Evolutionary conservation across 148 eudicot species (phyloP).

Genomic region (Chenopodium quinoa): DNA sequence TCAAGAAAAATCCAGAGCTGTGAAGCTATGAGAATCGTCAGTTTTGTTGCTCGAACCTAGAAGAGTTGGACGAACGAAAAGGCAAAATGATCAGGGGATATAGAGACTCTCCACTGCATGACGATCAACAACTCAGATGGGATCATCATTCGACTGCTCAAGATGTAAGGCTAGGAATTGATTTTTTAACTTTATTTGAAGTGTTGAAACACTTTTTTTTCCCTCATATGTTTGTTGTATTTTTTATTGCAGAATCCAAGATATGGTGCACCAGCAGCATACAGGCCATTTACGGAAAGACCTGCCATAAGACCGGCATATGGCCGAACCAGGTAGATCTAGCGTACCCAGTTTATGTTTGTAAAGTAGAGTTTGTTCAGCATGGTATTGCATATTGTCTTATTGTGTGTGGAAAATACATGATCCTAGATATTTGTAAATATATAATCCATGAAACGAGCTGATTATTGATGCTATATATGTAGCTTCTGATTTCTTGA

Average conservation of each 20-base stretch:
- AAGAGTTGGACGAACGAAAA: neutral
- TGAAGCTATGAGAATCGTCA: conserved; percentile 5
- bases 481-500: neutral
- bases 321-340: conserved; percentile 18
- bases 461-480: neutral
- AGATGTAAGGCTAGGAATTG: conserved; percentile 13
- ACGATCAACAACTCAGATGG: conserved; percentile 10
- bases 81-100: conserved; percentile 6
- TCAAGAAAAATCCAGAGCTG: neutral
- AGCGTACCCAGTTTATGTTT: neutral
- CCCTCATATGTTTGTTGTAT: conserved; percentile 4
- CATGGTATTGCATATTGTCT: neutral
- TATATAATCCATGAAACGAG: no score
- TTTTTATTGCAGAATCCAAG: conserved; percentile 13
- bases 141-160: conserved; percentile 16
- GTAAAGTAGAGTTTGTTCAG: neutral
- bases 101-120: neutral
- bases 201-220: neutral
- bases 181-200: neutral
- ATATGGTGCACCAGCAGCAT: neutral
- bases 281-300: conserved; percentile 26
- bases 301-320: conserved; percentile 9
- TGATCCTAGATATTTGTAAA: neutral
- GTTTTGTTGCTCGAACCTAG: neutral
- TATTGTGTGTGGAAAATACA: neutral